Evolutionary conservation across 352 stramenopile species (phyloP), one percentile per base, ranked within the genome.

Genomic region (Globisporangium apiculatum): DNA sequence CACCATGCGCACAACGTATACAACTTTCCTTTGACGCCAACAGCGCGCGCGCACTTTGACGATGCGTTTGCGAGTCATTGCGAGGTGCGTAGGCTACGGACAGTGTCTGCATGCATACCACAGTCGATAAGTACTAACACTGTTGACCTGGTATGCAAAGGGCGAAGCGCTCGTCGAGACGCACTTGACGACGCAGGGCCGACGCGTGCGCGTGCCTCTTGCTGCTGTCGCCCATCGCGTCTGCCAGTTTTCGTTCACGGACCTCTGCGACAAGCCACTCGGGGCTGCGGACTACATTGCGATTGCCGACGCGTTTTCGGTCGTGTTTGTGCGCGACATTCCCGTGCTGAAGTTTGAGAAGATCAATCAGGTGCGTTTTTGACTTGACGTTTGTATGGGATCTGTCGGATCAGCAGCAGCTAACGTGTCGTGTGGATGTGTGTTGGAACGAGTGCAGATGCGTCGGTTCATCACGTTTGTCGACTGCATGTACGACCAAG

Each of bases 381-480:
- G 9, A 38, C 12, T 4, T 5, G 4, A 5, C 17, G 12, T 51
- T 42, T 5, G 12, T 45, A 12, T 40, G 54, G 18, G 17, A 36
- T 47, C 54, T 31, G 12, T 17, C 40, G 43, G 7, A 18, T 35
- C 24, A 2, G 1, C 7, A n/a, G n/a, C 48, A 14, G 9, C 38
- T 41, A 5, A 48, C 4, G 7, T 18, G 5, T 51, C 42, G 14
- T 49, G 50, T 3, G 51, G 5, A 5, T 48, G 36, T 47, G 36
- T 43, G 24, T 48, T 50, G 24, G 24, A 31, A 31, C 24, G 24
- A 35, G 17, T n/a, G 47, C 45, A 87, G 62, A 83, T 91, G 62
- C 85, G 96, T 53, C 87, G 97, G 55, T 99, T 99, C 68, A 98
- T 99, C 67, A 99, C 96, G 11, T 91, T 99, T 51, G 83, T 99